These are phyloP conservation scores for Cyberlindnera galapagoensis DNA, from an alignment of 805 yeast genomes.

Conservation along the genomic window DNA sequence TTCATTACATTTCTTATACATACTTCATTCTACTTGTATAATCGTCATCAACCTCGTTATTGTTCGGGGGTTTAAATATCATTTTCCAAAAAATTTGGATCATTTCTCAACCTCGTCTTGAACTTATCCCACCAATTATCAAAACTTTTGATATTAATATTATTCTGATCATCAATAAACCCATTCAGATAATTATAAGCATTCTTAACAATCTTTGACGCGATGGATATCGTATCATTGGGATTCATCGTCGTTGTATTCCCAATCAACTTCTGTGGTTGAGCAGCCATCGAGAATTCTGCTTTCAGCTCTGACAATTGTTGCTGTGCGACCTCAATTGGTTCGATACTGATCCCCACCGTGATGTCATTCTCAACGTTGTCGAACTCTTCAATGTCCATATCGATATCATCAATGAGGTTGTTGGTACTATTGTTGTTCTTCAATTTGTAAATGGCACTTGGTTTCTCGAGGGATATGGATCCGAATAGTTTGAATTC, in stretches of 20 bases:
- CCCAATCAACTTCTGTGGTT: constrained; percentile 16
- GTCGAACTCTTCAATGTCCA: constrained; percentile 32
- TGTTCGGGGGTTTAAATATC: too few species aligned
- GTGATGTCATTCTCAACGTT: constrained; percentile 28
- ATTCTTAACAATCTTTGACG: constrained; percentile 83
- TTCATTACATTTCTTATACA: too few species aligned
- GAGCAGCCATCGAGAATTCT: constrained; percentile 1
- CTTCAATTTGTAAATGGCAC: constrained; percentile 84
- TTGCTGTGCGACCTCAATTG: constrained; percentile 56
- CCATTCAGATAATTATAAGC: constrained; percentile 89
- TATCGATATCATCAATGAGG: constrained; percentile 52
- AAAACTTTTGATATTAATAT: constrained; percentile 80
- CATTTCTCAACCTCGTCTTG: constrained; percentile 63
- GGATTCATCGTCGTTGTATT: neutral
- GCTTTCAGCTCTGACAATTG: constrained; percentile 38
- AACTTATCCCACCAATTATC: constrained; percentile 97
- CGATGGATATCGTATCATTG: constrained; percentile 50
- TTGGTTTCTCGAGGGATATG: constrained; percentile 61
- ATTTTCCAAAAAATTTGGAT: constrained; percentile 73
- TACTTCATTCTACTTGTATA: too few species aligned
- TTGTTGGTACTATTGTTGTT: constrained; percentile 28
- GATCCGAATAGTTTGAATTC: constrained; percentile 65
- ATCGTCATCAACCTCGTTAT: too few species aligned
- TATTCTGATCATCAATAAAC: constrained; percentile 74
- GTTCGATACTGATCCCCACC: constrained; percentile 90